phyloP scores from a whole-genome alignment of 768 basidiomycete genomes.

The Vararia minispora region DNA sequence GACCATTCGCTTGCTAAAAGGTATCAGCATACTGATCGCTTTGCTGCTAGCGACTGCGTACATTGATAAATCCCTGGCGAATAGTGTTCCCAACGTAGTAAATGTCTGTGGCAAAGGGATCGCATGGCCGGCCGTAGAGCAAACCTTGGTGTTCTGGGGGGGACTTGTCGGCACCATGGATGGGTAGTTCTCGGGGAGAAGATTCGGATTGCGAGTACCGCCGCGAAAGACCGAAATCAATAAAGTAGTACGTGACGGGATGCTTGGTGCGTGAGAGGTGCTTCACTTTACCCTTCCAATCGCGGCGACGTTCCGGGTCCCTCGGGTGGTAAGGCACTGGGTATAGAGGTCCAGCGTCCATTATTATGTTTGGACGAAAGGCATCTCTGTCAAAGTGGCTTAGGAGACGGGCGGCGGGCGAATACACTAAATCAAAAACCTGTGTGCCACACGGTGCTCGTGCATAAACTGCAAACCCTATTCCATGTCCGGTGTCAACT shows the following conservation, averaged over 20 bases:
- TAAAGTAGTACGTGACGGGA: conserved; percentile 19
- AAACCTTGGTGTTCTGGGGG: conserved; percentile 16
- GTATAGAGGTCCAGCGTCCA: conserved; percentile 8
- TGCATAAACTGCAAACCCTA: conserved; percentile 10
- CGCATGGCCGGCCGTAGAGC: neutral
- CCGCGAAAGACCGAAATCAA: conserved; percentile 21
- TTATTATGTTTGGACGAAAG: conserved; percentile 5
- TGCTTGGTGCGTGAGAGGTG: conserved; percentile 16
- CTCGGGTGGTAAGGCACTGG: conserved; percentile 7
- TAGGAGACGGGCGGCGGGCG: neutral
- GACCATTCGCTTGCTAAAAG: conserved; percentile 4
- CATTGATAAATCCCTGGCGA: conserved; percentile 11
- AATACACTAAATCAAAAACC: neutral
- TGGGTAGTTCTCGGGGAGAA: conserved; percentile 11
- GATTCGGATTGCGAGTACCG: conserved; percentile 13
- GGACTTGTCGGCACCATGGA: conserved; percentile 16
- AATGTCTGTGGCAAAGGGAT: conserved; percentile 19
- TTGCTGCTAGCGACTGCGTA: conserved; percentile 1
- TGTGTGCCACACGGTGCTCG: conserved; percentile 5
- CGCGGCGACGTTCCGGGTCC: neutral
- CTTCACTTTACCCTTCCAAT: conserved; percentile 8
- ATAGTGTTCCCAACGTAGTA: conserved; percentile 18
- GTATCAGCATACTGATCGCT: neutral
- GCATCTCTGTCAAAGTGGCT: conserved; percentile 9
- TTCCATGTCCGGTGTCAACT: neutral